These are phyloP conservation scores for Lithospermum erythrorhizon DNA, from an alignment of 257 asterid genomes.

Conservation along the genomic window DNA sequence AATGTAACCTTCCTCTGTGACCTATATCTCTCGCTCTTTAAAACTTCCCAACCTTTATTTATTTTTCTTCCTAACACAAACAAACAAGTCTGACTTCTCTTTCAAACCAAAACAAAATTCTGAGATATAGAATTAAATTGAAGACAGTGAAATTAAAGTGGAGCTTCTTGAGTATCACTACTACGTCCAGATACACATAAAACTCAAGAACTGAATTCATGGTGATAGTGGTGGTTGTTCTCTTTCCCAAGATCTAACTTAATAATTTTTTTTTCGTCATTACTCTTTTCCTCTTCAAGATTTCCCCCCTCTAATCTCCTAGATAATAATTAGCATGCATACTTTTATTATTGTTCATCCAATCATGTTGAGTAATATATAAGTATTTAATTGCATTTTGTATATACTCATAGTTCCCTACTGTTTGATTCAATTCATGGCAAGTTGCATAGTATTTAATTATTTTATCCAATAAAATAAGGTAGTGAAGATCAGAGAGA, in stretches of 20 bases:
- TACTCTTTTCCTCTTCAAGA: background rate
- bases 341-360: background rate
- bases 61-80: constrained; percentile 27
- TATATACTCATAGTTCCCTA: background rate
- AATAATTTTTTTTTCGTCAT: background rate
- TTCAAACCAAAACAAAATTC: constrained; percentile 3
- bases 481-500: background rate
- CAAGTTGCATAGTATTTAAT: background rate
- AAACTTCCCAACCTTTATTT: background rate
- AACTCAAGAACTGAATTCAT: too few relatives aligned
- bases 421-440: background rate
- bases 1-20: too few relatives aligned
- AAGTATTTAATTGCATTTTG: background rate
- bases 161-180: background rate
- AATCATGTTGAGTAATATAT: background rate
- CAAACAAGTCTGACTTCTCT: constrained; percentile 52
- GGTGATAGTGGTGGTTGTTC: too few relatives aligned
- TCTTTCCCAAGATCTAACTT: background rate
- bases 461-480: background rate
- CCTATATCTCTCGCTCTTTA: background rate
- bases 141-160: background rate
- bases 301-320: too few relatives aligned
- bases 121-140: too few relatives aligned
- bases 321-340: background rate
- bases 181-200: background rate